Conservation (phyloP, 2,329 filamentous ascomycete species). For the Venturia effusa region DNA sequence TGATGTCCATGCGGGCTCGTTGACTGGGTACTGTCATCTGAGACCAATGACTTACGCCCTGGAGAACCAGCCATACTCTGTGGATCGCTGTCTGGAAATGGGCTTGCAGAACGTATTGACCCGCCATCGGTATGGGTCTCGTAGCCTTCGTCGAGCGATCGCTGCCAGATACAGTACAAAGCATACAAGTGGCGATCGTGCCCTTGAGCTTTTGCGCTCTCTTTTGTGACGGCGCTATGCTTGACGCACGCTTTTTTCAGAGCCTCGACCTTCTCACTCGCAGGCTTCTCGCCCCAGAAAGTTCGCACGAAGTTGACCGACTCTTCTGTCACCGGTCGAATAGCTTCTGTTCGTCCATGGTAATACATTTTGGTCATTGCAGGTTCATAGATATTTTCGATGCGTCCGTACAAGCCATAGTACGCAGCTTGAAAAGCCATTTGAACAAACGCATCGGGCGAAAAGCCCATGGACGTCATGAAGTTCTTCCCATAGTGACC, state of each 20-base stretch:
- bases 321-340: conserved; percentile 74
- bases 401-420: conserved; percentile 86
- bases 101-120: conserved; percentile 36
- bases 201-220: conserved; percentile 81
- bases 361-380: conserved; percentile 95
- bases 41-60: conserved; percentile 37
- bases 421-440: conserved; percentile 99
- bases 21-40: conserved; percentile 36
- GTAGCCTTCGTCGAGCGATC: conserved; percentile 62
- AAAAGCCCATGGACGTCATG: conserved; percentile 94
- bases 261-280: conserved; percentile 73
- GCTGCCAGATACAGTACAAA: conserved; percentile 89
- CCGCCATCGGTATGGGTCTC: conserved; percentile 23
- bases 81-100: conserved; percentile 23
- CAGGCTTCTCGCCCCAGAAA: conserved; percentile 87
- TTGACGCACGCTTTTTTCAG: conserved; percentile 73
- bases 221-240: conserved; percentile 68
- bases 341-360: conserved; percentile 89
- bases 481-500: conserved; percentile 88
- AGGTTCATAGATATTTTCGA: conserved; percentile 94
- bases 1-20: conserved; percentile 40
- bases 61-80: conserved; percentile 41
- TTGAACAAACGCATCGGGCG: conserved; percentile 92
- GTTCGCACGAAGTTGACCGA: conserved; percentile 81
- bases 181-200: conserved; percentile 92